Conservation (phyloP, 2,329 filamentous ascomycete genomes). For the Cladosporium oxysporum region DNA sequence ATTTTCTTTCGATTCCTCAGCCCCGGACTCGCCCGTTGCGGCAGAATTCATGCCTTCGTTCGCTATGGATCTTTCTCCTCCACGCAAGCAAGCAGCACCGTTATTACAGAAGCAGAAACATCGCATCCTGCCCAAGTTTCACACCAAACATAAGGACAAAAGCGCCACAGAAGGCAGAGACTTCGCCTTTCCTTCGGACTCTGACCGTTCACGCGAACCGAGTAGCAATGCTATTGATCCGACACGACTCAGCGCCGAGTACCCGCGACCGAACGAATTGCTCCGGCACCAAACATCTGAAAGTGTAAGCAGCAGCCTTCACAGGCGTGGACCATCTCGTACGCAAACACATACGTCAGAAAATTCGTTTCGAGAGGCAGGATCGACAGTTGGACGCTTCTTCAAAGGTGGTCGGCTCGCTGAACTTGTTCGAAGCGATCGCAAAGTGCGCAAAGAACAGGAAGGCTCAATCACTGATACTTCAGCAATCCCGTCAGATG, state of each 20-base stretch:
- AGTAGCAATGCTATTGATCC: constrained; percentile 36
- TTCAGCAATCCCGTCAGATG: constrained; percentile 49
- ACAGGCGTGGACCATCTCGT: constrained; percentile 40
- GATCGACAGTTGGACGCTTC: constrained; percentile 67
- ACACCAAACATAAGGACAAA: constrained; percentile 40
- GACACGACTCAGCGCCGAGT: constrained; percentile 31
- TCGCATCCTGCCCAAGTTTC: constrained; percentile 45
- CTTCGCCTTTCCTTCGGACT: constrained; percentile 29
- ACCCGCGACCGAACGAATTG: constrained; percentile 38
- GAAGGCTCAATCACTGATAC: constrained; percentile 60
- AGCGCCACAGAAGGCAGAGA: constrained; percentile 35
- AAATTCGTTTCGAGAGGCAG: constrained; percentile 38
- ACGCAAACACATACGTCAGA: constrained; percentile 11
- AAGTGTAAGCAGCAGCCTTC: constrained; percentile 45
- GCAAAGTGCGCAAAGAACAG: constrained; percentile 8
- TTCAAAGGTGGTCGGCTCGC: constrained; percentile 78
- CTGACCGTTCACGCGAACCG: constrained; percentile 18
- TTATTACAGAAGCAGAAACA: constrained; percentile 40
- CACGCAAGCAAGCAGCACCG: constrained; percentile 28
- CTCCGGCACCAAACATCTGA: constrained; percentile 43
- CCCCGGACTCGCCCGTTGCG: constrained; percentile 41
- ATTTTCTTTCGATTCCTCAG: constrained; percentile 43
- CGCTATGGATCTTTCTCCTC: constrained; percentile 40
- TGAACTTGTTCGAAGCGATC: constrained; percentile 64
- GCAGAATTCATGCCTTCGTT: constrained; percentile 37